These are phyloP conservation scores for Aspergillus fischeri DNA, from an alignment of 2,329 filamentous ascomycete genomes.

Conservation along the genomic window DNA sequence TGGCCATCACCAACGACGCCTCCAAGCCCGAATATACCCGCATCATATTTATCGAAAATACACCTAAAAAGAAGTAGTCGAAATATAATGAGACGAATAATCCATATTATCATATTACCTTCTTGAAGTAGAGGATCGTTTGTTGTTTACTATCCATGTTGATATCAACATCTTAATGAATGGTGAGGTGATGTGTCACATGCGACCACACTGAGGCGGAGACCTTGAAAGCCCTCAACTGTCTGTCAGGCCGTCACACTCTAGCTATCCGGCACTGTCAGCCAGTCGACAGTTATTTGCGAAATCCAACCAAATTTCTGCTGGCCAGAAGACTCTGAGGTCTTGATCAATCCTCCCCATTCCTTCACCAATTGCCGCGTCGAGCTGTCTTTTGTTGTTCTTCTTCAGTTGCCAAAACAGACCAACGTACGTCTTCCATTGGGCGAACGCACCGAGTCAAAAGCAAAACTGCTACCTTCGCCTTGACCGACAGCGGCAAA, in stretches of 20 bases:
- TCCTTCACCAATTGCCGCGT: neutral
- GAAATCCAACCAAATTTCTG: neutral
- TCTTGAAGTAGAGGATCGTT: neutral
- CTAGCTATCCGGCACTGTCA: neutral
- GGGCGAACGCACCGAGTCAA: conserved; percentile 2
- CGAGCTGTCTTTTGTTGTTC: neutral
- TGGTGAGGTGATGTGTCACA: neutral
- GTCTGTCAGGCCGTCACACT: too few species aligned
- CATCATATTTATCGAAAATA: neutral
- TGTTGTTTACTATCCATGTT: neutral
- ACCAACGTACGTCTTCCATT: neutral
- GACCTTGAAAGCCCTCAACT: neutral
- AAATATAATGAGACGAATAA: neutral
- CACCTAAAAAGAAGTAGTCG: neutral
- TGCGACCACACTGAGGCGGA: neutral
- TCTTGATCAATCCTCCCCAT: neutral
- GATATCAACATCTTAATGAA: neutral
- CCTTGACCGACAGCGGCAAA: conserved; percentile 4
- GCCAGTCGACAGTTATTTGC: neutral
- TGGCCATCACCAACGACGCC: neutral
- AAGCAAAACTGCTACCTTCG: neutral
- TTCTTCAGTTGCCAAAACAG: neutral
- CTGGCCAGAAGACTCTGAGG: neutral
- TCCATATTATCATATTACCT: neutral
- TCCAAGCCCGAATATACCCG: neutral